phyloP scores from a whole-genome alignment of 1,284 basidiomycete genomes.

The Cutaneotrichosporon mucoides region DNA sequence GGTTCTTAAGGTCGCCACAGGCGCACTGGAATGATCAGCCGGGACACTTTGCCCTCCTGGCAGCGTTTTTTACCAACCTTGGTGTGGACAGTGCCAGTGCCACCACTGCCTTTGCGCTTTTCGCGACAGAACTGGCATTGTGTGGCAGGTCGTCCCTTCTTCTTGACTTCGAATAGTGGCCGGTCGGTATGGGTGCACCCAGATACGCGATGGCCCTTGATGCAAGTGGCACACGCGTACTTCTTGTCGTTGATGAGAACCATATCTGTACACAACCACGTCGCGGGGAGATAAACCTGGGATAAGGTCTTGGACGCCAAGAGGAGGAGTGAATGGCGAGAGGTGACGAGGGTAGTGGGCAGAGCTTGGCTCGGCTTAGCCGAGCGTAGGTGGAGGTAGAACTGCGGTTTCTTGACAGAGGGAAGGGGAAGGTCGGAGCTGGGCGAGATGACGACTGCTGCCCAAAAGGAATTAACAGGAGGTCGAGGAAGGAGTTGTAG shows the following conservation, averaged over 20 bases:
- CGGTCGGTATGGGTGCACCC: conserved; percentile 70
- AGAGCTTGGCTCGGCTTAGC: too few species aligned
- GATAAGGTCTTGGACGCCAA: too few species aligned
- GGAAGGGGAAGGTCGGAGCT: too few species aligned
- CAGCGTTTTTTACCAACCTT: conserved; percentile 25
- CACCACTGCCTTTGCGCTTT: conserved; percentile 58
- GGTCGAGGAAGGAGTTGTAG: too few species aligned
- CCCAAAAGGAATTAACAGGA: too few species aligned
- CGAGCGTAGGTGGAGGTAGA: too few species aligned
- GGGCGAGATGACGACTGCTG: too few species aligned
- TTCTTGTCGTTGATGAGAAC: conserved; percentile 74
- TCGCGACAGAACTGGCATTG: conserved; percentile 74
- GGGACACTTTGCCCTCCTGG: not conserved
- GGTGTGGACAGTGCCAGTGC: conserved; percentile 36
- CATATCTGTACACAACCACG: conserved; percentile 37
- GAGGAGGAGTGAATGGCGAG: too few species aligned
- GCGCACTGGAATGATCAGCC: conserved; percentile 32
- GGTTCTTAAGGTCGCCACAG: conserved; percentile 34
- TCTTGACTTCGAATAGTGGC: conserved; percentile 73
- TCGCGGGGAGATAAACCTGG: too few species aligned
- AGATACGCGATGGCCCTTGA: conserved; percentile 75
- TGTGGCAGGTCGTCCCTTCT: conserved; percentile 70
- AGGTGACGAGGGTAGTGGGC: too few species aligned
- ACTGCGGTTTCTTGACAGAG: too few species aligned
- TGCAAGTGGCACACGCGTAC: conserved; percentile 65